These are phyloP conservation scores for Leccinum longicurvipes DNA, from an alignment of 768 basidiomycete genomes.

Conservation along the genomic window DNA sequence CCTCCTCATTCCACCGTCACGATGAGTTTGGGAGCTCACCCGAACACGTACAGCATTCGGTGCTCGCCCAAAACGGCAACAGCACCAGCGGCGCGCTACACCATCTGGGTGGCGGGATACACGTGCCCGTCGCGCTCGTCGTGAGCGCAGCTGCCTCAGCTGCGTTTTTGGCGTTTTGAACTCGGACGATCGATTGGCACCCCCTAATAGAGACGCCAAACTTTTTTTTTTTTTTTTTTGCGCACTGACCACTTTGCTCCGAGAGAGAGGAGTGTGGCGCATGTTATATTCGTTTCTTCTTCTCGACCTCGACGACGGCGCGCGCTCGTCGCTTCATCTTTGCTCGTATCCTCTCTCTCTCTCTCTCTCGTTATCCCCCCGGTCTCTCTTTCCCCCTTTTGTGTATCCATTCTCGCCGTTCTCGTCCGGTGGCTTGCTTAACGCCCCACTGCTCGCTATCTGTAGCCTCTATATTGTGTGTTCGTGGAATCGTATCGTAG, in stretches of 20 bases:
- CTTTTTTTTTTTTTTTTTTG: no score
- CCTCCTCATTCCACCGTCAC: no score
- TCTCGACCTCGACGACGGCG: not conserved
- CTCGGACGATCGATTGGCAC: not conserved
- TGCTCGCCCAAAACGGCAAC: not conserved
- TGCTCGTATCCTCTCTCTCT: not conserved
- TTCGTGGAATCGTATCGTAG: no score
- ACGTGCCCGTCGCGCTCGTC: conserved; percentile 3
- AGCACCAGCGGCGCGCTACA: conserved; percentile 13
- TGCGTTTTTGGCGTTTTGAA: not conserved
- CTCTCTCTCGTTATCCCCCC: not conserved
- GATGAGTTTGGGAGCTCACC: not conserved
- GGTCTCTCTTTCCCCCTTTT: no score
- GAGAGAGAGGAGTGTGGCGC: not conserved
- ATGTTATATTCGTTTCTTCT: not conserved
- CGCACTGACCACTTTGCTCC: not conserved
- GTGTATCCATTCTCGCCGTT: no score
- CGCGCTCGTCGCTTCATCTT: not conserved
- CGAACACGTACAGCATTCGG: not conserved
- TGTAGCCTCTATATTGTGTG: no score
- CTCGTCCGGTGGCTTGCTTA: no score
- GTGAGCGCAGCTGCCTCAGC: conserved; percentile 2
- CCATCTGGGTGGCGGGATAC: conserved; percentile 1
- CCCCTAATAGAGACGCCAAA: not conserved
- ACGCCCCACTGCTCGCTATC: no score